These are phyloP conservation scores for Dianthus caryophyllus DNA, from an alignment of 148 eudicot species.

Conservation along the genomic window DNA sequence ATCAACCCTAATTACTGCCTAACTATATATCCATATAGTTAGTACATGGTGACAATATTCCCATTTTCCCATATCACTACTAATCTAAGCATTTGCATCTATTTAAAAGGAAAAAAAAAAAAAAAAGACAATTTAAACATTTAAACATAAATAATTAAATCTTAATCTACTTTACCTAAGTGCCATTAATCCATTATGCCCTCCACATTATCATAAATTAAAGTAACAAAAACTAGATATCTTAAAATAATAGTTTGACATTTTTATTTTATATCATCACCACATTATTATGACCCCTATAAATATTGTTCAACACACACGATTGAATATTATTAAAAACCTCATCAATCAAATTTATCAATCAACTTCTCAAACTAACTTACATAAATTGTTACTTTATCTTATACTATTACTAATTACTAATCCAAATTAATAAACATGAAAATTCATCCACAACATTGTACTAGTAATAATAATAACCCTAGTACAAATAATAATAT, in stretches of 20 bases:
- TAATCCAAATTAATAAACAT: background rate
- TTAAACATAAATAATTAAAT: background rate
- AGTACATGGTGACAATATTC: no score
- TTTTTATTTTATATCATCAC: no score
- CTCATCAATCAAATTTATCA: background rate
- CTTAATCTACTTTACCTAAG: constrained; percentile 7
- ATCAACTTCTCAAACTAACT: constrained; percentile 14
- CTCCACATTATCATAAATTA: constrained; percentile 32
- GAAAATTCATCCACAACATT: constrained; percentile 40
- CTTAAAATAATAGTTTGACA: constrained; percentile 26
- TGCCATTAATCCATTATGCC: constrained; percentile 18
- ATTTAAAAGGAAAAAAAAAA: no score
- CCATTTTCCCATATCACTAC: no score
- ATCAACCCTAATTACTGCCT: no score
- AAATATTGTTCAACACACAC: constrained; percentile 12
- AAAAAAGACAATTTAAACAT: no score
- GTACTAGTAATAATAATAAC: background rate
- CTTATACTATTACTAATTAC: background rate
- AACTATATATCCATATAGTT: no score
- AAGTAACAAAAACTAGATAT: constrained; percentile 23
- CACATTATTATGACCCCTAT: constrained; percentile 14
- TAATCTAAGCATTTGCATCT: no score
- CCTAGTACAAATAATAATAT: constrained; percentile 3
- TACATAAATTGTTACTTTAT: background rate
- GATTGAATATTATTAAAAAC: background rate